A percentile compares a stretch with the other conserved stretches of the same genome.
These are phyloP conservation scores for Plantago lanceolata DNA, from an alignment of 305 asterid species.

Conservation along the genomic window DNA sequence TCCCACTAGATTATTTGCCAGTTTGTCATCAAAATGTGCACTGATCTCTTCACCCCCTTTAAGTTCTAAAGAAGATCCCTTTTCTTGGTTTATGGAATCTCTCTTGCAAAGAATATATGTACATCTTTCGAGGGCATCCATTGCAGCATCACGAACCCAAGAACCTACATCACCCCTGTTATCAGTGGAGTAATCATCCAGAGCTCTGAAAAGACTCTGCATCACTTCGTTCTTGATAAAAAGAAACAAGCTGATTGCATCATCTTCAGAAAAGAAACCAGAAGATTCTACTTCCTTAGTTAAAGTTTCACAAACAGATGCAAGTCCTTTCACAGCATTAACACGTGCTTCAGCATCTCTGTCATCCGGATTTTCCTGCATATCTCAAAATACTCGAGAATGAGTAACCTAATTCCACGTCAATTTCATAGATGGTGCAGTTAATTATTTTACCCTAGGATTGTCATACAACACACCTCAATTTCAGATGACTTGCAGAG, in stretches of 20 bases:
- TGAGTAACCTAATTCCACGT: constrained; percentile 10
- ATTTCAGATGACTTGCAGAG: constrained; percentile 67
- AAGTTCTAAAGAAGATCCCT: constrained; percentile 29
- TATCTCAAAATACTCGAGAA: constrained; percentile 23
- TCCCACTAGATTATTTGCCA: constrained; percentile 67
- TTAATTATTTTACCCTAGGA: constrained; percentile 4
- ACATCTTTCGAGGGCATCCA: constrained; percentile 87
- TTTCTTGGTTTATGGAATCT: constrained; percentile 35
- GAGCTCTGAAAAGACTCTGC: constrained; percentile 70
- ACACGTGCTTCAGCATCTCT: constrained; percentile 96
- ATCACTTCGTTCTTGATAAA: constrained; percentile 72
- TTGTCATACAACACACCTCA: constrained; percentile 55
- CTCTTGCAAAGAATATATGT: constrained; percentile 74
- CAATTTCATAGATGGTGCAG: constrained; percentile 14
- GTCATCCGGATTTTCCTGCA: constrained; percentile 80
- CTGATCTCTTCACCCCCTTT: constrained; percentile 28
- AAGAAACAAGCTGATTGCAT: constrained; percentile 41
- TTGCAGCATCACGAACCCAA: constrained; percentile 98
- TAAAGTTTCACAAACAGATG: constrained; percentile 70
- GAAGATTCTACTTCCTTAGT: constrained; percentile 41
- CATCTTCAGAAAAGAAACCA: constrained; percentile 46
- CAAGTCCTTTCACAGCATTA: constrained; percentile 85
- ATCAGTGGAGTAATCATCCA: constrained; percentile 92
- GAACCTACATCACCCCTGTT: constrained; percentile 98
- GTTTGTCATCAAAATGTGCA: constrained; percentile 48